These are phyloP conservation scores for Neospermospora avenae DNA, from an alignment of 2,329 filamentous ascomycete genomes.

Conservation along the genomic window DNA sequence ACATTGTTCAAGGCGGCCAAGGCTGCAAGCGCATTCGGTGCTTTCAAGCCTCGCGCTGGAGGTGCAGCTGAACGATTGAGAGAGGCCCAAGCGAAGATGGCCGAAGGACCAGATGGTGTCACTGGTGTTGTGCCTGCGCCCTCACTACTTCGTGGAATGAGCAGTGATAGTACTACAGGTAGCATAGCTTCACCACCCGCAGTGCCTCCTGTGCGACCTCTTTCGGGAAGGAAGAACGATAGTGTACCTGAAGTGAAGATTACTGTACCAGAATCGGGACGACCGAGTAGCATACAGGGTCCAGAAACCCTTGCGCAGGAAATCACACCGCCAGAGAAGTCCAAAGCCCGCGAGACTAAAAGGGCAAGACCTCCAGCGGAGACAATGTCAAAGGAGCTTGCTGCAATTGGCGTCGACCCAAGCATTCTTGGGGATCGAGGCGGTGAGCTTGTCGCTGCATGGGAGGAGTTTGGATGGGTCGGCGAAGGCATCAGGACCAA, in stretches of 20 bases:
- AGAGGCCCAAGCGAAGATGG: constrained; percentile 52
- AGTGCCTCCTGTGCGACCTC: constrained; percentile 28
- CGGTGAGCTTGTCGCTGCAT: constrained; percentile 74
- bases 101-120: constrained; percentile 80
- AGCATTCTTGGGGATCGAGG: constrained; percentile 72
- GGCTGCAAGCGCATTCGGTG: constrained; percentile 53
- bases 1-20: constrained; percentile 78
- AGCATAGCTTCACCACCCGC: constrained; percentile 29
- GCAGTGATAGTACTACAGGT: constrained; percentile 38
- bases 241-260: constrained; percentile 57
- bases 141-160: constrained; percentile 42
- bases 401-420: constrained; percentile 68
- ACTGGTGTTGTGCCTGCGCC: constrained; percentile 84
- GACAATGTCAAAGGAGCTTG: constrained; percentile 35
- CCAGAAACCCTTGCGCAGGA: constrained; percentile 37
- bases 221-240: constrained; percentile 18
- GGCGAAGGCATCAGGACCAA: constrained; percentile 71
- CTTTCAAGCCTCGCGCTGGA: constrained; percentile 84
- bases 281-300: constrained; percentile 42
- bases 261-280: constrained; percentile 45
- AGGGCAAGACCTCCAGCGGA: constrained; percentile 33
- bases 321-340: constrained; percentile 27
- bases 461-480: constrained; percentile 88
- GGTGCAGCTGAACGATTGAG: constrained; percentile 76
- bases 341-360: constrained; percentile 30